Evolutionary conservation across 2,329 filamentous ascomycete species (phyloP).

Genomic region (Myriosclerotinia curreyana): DNA sequence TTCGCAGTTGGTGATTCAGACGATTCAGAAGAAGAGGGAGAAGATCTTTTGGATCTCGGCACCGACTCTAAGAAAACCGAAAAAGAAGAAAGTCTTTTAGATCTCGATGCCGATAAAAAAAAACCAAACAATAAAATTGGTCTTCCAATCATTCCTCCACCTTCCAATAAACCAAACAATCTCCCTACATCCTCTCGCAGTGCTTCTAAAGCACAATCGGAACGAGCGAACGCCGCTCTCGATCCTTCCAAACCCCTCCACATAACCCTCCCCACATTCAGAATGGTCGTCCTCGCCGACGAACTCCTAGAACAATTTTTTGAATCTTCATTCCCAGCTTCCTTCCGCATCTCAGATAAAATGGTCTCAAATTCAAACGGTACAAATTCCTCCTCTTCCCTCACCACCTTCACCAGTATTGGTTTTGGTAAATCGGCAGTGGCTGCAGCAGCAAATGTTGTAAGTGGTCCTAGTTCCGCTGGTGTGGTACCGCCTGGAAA

Average conservation of each 20-base stretch:
- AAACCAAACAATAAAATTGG: slow-evolving; percentile 38
- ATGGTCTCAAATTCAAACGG: slow-evolving; percentile 40
- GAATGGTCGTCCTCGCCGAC: slow-evolving; percentile 96
- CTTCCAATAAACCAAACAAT: slow-evolving; percentile 20
- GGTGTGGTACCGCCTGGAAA: slow-evolving; percentile 50
- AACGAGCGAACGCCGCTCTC: slow-evolving; percentile 82
- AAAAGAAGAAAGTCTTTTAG: slow-evolving; percentile 55
- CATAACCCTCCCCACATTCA: slow-evolving; percentile 95
- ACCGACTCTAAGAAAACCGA: slow-evolving; percentile 42
- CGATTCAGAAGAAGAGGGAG: slow-evolving; percentile 56
- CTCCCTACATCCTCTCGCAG: slow-evolving; percentile 32
- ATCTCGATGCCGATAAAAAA: slow-evolving; percentile 49
- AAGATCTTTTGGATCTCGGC: slow-evolving; percentile 61
- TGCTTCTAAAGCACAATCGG: slow-evolving; percentile 63
- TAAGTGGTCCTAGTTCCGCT: slow-evolving; percentile 34
- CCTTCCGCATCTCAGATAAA: slow-evolving; percentile 80
- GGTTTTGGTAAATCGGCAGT: slow-evolving; percentile 52
- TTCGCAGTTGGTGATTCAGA: slow-evolving; percentile 77
- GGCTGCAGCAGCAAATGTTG: slow-evolving; percentile 42
- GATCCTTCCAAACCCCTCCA: slow-evolving; percentile 91
- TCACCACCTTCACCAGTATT: slow-evolving; percentile 82
- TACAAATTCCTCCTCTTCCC: slow-evolving; percentile 59
- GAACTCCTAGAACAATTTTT: slow-evolving; percentile 97
- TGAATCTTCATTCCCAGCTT: slow-evolving; percentile 89
- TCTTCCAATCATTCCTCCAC: slow-evolving; percentile 30